phyloP scores from a whole-genome alignment of 139 green algal species.

The Closterium sp. region DNA sequence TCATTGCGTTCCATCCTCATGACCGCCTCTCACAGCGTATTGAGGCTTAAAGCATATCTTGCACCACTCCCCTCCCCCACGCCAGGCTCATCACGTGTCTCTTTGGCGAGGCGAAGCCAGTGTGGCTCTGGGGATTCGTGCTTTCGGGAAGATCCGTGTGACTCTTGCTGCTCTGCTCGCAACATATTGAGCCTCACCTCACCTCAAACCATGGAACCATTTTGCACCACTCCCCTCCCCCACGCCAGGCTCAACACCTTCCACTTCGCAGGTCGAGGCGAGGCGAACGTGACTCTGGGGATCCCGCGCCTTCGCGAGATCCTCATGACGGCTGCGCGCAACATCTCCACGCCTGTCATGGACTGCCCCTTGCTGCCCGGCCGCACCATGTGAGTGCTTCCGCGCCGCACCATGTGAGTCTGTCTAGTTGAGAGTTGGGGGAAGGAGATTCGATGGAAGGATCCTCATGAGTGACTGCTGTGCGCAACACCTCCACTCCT shows the following conservation, averaged over 20 bases:
- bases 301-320: conserved; percentile 95
- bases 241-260: conserved; percentile 84
- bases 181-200: no score
- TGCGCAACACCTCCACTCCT: no score
- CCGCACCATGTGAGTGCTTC: conserved; percentile 24
- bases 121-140: conserved; percentile 95
- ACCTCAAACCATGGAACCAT: no score
- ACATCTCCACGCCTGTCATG: conserved; percentile 93
- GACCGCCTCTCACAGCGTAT: no score
- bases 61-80: no score
- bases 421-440: no score
- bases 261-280: conserved; percentile 81
- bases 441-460: no score
- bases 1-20: no score
- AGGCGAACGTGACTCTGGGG: conserved; percentile 97
- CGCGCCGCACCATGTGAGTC: neutral
- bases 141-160: no score
- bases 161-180: no score
- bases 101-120: conserved; percentile 87
- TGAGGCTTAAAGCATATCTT: no score
- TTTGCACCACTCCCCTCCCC: neutral
- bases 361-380: conserved; percentile 43
- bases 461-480: no score
- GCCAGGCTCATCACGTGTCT: conserved; percentile 92
- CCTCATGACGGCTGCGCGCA: conserved; percentile 86